Evolutionary conservation across 2,329 filamentous ascomycete species (phyloP).

Genomic region (Venturia pyrina): DNA sequence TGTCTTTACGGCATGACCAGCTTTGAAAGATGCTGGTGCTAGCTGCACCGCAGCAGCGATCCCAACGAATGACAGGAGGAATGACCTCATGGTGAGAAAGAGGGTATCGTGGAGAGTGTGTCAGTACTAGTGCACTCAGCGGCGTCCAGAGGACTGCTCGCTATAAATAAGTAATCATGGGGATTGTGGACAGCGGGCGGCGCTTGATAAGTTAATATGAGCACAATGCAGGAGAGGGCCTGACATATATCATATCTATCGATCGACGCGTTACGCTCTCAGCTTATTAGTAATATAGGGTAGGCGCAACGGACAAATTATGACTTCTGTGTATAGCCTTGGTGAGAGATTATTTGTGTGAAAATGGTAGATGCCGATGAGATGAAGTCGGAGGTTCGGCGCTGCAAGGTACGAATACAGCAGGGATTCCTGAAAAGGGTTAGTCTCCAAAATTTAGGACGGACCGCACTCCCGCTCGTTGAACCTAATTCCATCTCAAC

Average conservation of each 20-base stretch:
- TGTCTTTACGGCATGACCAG: constrained; percentile 22
- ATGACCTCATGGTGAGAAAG: not conserved
- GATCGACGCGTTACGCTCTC: not conserved
- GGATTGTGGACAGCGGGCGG: no score
- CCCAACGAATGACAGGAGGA: not conserved
- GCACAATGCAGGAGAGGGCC: no score
- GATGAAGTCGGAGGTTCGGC: not conserved
- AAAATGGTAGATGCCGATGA: not conserved
- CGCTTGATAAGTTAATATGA: no score
- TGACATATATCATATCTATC: no score
- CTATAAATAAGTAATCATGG: not conserved
- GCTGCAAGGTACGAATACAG: not conserved
- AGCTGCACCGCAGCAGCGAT: not conserved
- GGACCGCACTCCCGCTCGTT: not conserved
- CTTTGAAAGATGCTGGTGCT: not conserved
- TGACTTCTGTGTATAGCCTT: not conserved
- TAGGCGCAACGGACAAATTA: no score
- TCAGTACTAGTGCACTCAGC: not conserved
- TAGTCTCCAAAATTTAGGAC: no score
- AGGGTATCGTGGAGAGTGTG: no score
- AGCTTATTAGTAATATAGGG: not conserved
- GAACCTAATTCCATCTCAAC: not conserved
- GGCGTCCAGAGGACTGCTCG: not conserved
- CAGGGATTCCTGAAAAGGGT: not conserved
- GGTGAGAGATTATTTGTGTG: not conserved